Percentiles rank a stretch among this genome's conserved stretches.
These are phyloP conservation scores for Ceratocystis alfenasii DNA, from an alignment of 2,329 filamentous ascomycete genomes.

Conservation along the genomic window DNA sequence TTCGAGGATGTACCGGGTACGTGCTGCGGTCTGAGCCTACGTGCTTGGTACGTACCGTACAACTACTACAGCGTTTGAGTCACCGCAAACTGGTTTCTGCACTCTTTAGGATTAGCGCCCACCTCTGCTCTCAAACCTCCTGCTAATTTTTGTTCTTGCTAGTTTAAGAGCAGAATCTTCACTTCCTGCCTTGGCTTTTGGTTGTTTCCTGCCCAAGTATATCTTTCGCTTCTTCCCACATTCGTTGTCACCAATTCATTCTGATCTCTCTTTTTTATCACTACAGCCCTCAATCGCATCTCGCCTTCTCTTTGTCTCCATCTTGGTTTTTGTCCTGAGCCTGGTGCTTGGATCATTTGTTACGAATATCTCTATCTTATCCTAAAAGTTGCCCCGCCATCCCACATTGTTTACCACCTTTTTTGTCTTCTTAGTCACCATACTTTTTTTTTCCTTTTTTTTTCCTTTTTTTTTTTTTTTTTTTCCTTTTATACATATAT, in stretches of 20 bases:
- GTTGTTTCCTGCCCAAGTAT: neutral
- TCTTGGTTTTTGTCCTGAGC: neutral
- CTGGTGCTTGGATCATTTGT: constrained; percentile 5
- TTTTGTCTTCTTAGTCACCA: constrained; percentile 17
- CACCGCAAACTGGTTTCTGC: neutral
- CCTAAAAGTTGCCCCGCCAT: constrained; percentile 19
- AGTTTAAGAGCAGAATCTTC: neutral
- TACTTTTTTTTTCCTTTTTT: constrained; percentile 9
- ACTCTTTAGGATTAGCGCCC: constrained; percentile 4
- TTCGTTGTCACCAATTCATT: neutral
- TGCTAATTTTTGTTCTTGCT: neutral
- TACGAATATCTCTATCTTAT: constrained; percentile 13
- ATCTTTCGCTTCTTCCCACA: neutral
- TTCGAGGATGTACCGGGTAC: neutral
- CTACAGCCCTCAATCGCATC: neutral
- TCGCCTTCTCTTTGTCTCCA: neutral
- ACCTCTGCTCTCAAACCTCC: neutral
- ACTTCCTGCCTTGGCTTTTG: neutral
- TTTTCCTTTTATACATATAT: neutral
- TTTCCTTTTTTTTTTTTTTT: neutral
- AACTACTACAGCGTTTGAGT: neutral
- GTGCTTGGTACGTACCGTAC: neutral
- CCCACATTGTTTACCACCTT: constrained; percentile 19
- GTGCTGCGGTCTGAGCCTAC: neutral
- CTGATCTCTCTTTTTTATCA: neutral